Percentiles rank a stretch among this genome's conserved stretches.
phyloP scores from a whole-genome alignment of 2,329 filamentous ascomycete genomes.

The Fusarium sarcochroum region DNA sequence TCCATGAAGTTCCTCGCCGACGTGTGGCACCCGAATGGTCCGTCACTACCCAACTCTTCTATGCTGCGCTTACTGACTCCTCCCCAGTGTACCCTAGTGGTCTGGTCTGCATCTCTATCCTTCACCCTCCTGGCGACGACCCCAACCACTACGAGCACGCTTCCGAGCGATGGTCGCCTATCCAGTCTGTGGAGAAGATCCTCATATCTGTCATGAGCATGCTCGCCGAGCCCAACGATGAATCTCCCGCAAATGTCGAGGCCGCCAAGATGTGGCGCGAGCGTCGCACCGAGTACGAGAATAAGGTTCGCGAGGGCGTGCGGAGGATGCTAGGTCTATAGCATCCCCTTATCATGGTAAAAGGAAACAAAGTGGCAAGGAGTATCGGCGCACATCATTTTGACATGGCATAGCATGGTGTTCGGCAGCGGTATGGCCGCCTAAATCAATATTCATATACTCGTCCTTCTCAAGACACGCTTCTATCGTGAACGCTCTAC shows the following conservation, averaged over 20 bases:
- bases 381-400: slow-evolving; percentile 45
- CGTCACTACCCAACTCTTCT: slow-evolving; percentile 33
- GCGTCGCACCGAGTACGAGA: slow-evolving; percentile 85
- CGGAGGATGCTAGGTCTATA: slow-evolving; percentile 82
- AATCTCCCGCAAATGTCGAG: slow-evolving; percentile 96
- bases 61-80: slow-evolving; percentile 1
- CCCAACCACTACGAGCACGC: slow-evolving; percentile 99
- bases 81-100: slow-evolving; percentile 88
- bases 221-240: slow-evolving; percentile 96
- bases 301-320: slow-evolving; percentile 86
- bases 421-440: slow-evolving; percentile 43
- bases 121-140: slow-evolving; percentile 95
- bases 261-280: slow-evolving; percentile 98
- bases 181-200: slow-evolving; percentile 98
- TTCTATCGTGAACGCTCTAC: slow-evolving; percentile 47
- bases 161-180: slow-evolving; percentile 94
- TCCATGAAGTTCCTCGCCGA: slow-evolving; percentile 96
- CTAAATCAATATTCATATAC: slow-evolving; percentile 45
- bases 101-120: slow-evolving; percentile 97
- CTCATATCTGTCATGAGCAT: slow-evolving; percentile 98
- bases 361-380: slow-evolving; percentile 21
- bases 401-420: slow-evolving; percentile 48
- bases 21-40: slow-evolving; percentile 97
- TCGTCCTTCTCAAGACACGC: slow-evolving; percentile 37
- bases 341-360: background rate